Evolutionary conservation across 2,329 filamentous ascomycete species (phyloP).

Genomic region (Dactylonectria macrodidyma): DNA sequence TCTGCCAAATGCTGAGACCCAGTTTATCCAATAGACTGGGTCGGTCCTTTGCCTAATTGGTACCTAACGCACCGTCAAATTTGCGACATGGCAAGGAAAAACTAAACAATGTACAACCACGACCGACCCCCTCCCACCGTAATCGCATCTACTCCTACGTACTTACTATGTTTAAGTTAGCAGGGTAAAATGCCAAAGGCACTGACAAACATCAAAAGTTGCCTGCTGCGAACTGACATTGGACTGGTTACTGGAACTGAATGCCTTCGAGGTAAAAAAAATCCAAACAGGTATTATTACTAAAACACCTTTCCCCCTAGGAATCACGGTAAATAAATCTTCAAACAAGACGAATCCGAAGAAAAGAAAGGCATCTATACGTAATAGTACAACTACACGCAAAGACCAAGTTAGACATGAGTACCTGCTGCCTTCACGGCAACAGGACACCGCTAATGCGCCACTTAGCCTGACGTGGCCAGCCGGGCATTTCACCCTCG

Average conservation of each 20-base stretch:
- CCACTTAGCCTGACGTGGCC: not conserved
- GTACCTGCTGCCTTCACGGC: slow-evolving; percentile 9
- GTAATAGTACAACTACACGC: slow-evolving; percentile 33
- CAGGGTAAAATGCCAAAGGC: too few species aligned
- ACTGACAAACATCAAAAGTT: not conserved
- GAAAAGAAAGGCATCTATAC: slow-evolving; percentile 29
- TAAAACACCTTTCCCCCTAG: not conserved
- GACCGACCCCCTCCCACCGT: not conserved
- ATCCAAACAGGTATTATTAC: not conserved
- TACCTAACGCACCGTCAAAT: not conserved
- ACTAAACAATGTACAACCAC: not conserved
- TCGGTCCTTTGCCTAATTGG: not conserved
- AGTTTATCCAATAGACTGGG: not conserved
- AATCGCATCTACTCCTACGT: not conserved
- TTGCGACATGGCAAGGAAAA: not conserved
- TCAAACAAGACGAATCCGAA: slow-evolving; percentile 2
- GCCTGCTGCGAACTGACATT: not conserved
- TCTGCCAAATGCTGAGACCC: not conserved
- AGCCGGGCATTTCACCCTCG: not conserved
- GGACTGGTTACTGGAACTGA: not conserved
- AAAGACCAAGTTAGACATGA: slow-evolving; percentile 26
- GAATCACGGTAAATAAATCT: not conserved
- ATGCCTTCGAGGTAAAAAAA: not conserved
- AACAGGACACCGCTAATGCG: slow-evolving; percentile 1
- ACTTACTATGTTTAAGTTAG: not conserved